Evolutionary conservation across 768 basidiomycete species (phyloP), one percentile per base, ranked within the genome.

Genomic region (Pulveroboletus sp.): DNA sequence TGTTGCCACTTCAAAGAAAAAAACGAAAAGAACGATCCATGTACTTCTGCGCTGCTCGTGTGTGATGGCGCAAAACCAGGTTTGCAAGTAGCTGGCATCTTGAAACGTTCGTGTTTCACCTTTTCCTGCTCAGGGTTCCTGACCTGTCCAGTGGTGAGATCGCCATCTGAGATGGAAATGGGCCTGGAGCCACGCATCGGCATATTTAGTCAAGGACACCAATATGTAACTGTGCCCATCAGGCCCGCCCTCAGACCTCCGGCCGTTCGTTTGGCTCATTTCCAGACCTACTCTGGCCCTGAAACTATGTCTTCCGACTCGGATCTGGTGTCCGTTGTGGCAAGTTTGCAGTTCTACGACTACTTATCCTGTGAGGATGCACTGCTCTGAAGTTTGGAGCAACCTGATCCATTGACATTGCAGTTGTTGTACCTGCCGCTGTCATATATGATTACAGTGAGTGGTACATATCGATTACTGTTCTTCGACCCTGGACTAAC

Each of bases 371-470:
- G 61, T 58, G 31, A 40, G 52, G 20, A 16, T 36, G 4, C 19
- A 23, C 13, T 9, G 9, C 14, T 29, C 2, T 29, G 27, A 29
- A 29, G 8, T 20, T 34, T 37, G 7, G 5, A 31, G n/a, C n/a
- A 14, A 27, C 38, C 35, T 27, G 2, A 35, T 29, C 44, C 19
- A 60, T 34, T 4, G 9, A 32, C 12, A 12, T 40, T 37, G 23
- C 38, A 64, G 61, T 62, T 3, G 40, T 25, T 17, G 19, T 45
- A 19, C 25, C n/a, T 17, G 39, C 57, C 2, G 60, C 37, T 3
- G 33, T 57, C n/a, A 2, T 16, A n/a, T 60, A 62, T 43, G 60
- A 62, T 20, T 62, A 56, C 35, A 19, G 61, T 63, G 40, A 43
- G 57, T 51, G 8, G 14, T 25, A 8, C 23, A 16, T 11, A n/a